phyloP scores from a whole-genome alignment of 345 rosid genomes.

The Kandelia obovata region DNA sequence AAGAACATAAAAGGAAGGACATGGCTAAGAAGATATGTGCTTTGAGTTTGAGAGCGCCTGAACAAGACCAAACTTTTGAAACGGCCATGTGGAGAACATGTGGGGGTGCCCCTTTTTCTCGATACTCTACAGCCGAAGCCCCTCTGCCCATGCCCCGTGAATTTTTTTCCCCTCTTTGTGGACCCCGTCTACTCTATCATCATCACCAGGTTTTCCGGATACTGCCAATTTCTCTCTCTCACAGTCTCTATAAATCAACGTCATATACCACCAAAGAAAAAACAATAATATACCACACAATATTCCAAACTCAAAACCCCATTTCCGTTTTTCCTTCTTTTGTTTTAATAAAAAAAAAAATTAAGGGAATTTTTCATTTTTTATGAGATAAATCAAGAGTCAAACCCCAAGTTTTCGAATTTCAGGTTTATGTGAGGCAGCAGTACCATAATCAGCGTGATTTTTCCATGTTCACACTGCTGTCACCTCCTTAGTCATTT shows the following conservation, averaged over 20 bases:
- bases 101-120: constrained; percentile 22
- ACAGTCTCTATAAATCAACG: constrained; percentile 1
- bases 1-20: no score
- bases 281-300: not conserved
- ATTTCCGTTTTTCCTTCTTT: not conserved
- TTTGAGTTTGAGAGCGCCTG: constrained; percentile 4
- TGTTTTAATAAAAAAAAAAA: no score
- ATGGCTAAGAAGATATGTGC: constrained; percentile 4
- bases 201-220: constrained; percentile 64
- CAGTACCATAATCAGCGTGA: no score
- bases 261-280: no score
- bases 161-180: constrained; percentile 19
- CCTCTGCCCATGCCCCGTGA: constrained; percentile 26
- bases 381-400: not conserved
- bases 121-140: constrained; percentile 1
- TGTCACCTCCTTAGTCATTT: no score
- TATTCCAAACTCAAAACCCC: not conserved
- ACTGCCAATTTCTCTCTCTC: constrained; percentile 35
- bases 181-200: constrained; percentile 26
- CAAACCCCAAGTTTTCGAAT: not conserved
- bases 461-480: no score
- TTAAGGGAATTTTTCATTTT: not conserved
- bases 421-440: not conserved
- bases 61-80: constrained; percentile 19
- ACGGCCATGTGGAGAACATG: constrained; percentile 59